A percentile compares a stretch with the other conserved stretches of the same genome.
phyloP scores from a whole-genome alignment of 176 grass and related monocot species.

The Avena eriantha region DNA sequence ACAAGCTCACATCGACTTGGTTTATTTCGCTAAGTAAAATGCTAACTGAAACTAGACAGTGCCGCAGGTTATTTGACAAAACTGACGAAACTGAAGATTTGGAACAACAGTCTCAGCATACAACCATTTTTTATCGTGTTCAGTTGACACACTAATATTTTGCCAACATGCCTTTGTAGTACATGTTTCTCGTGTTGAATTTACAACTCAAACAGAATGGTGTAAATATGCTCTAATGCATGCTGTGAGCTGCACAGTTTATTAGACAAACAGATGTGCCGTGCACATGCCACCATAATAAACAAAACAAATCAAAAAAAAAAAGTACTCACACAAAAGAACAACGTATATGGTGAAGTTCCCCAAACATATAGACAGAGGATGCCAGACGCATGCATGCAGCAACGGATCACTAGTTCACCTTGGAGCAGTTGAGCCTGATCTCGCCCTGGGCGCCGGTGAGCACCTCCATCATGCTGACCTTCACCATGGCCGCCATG shows the following conservation, averaged over 20 bases:
- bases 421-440: conserved; percentile 44
- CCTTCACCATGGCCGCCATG: conserved; percentile 40
- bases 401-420: conserved; percentile 21
- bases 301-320: no score
- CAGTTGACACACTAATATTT: no score
- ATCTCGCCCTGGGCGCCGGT: conserved; percentile 54
- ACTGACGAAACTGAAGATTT: no score
- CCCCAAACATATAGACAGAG: not conserved
- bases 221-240: not conserved
- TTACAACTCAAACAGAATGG: not conserved
- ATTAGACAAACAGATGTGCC: not conserved
- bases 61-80: no score
- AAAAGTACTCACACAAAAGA: conserved; percentile 11
- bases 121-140: no score
- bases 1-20: no score
- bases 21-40: no score
- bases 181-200: not conserved
- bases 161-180: not conserved
- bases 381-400: not conserved
- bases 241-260: not conserved
- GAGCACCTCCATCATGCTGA: conserved; percentile 50
- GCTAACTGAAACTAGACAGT: no score
- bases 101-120: no score
- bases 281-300: not conserved
- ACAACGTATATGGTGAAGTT: not conserved